Conservation (phyloP, 352 stramenopile genomes). For the Aphanomyces euteiches region DNA sequence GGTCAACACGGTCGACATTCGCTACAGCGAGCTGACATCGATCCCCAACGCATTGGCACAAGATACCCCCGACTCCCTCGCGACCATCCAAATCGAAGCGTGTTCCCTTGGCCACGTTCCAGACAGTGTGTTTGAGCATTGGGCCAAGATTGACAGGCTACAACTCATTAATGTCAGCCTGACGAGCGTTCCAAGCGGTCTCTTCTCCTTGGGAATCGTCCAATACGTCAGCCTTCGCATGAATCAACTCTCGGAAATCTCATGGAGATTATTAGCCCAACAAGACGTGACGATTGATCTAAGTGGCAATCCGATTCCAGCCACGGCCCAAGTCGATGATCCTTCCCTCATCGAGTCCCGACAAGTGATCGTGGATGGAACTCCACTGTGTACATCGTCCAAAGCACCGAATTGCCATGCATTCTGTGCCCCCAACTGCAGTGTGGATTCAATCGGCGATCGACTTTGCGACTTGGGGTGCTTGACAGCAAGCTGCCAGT, state of each 20-base stretch:
- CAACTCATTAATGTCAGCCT: neutral
- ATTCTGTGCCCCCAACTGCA: neutral
- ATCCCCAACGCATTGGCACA: neutral
- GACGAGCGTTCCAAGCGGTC: neutral
- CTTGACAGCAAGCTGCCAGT: neutral
- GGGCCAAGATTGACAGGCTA: neutral
- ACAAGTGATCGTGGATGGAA: neutral
- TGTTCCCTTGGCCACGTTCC: neutral
- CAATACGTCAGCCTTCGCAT: neutral
- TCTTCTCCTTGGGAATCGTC: neutral
- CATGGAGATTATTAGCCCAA: neutral
- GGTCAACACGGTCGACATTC: neutral
- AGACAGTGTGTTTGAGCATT: neutral
- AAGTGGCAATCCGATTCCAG: neutral
- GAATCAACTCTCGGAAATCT: neutral
- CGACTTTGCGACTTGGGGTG: neutral
- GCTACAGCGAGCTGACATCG: neutral
- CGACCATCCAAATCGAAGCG: neutral
- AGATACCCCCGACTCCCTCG: neutral
- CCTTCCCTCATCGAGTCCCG: neutral
- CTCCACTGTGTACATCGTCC: neutral
- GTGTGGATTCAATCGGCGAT: neutral
- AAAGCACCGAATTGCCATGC: neutral
- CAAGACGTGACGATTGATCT: neutral
- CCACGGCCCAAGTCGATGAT: neutral